These are phyloP conservation scores for Myxozyma lipomycoides DNA, from an alignment of 805 yeast genomes.

Conservation along the genomic window DNA sequence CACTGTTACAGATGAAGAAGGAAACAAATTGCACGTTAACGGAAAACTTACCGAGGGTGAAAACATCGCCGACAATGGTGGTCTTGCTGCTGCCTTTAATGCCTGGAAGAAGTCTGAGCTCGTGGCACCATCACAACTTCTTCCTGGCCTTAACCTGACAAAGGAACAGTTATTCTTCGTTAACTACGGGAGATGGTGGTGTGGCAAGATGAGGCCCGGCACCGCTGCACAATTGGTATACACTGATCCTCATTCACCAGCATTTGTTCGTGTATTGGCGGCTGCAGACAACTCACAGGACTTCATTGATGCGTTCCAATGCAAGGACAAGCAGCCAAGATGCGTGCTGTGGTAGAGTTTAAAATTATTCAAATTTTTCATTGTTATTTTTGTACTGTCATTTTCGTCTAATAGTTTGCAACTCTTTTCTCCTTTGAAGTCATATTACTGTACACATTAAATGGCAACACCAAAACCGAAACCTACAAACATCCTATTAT, in stretches of 20 bases:
- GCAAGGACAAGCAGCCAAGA: slow-evolving; percentile 21
- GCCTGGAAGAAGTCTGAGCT: slow-evolving; percentile 24
- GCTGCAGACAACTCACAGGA: slow-evolving; percentile 26
- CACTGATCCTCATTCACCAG: slow-evolving; percentile 28
- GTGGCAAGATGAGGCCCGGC: slow-evolving; percentile 26
- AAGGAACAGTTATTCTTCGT: slow-evolving; percentile 27
- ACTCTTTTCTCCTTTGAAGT: too few relatives aligned
- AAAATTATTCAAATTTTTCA: background rate
- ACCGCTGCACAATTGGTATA: slow-evolving; percentile 26
- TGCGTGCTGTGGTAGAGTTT: slow-evolving; percentile 44
- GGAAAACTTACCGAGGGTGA: slow-evolving; percentile 28
- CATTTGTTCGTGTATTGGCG: slow-evolving; percentile 26
- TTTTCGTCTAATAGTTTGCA: too few relatives aligned
- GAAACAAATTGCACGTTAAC: slow-evolving; percentile 24
- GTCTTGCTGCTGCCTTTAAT: slow-evolving; percentile 25
- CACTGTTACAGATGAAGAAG: slow-evolving; percentile 24
- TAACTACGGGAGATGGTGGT: slow-evolving; percentile 28
- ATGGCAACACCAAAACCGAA: background rate
- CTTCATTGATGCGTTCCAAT: slow-evolving; percentile 28
- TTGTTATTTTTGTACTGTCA: too few relatives aligned
- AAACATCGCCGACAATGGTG: slow-evolving; percentile 29
- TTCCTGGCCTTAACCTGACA: slow-evolving; percentile 27
- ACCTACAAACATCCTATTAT: background rate
- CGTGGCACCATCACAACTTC: slow-evolving; percentile 7
- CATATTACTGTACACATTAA: too few relatives aligned